Evolutionary conservation across 345 rosid genomes (phyloP).

Genomic region (Chamaenerion angustifolium): DNA sequence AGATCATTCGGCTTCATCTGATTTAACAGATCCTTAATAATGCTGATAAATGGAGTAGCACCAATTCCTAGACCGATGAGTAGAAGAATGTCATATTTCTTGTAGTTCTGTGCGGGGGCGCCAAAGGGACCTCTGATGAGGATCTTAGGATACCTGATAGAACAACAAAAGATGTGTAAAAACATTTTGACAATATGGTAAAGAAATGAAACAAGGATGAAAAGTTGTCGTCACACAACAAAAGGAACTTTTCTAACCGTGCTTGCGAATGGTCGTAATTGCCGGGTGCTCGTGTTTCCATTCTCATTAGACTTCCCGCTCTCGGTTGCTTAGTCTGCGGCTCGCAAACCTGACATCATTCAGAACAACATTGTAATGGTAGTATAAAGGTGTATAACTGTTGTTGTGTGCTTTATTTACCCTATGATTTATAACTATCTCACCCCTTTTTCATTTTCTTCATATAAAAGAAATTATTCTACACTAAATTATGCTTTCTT

Average conservation of each 20-base stretch:
- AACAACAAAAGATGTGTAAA: no score
- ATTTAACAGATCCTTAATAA: slow-evolving; percentile 69
- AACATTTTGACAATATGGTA: no score
- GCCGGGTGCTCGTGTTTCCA: slow-evolving; percentile 45
- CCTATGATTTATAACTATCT: no score
- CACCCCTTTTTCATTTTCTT: no score
- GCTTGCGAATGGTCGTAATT: slow-evolving; percentile 35
- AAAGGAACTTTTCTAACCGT: slow-evolving; percentile 11
- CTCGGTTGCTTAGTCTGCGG: slow-evolving; percentile 26
- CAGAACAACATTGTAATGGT: background rate
- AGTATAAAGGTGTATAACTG: no score
- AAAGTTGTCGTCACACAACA: no score
- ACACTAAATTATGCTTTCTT: no score
- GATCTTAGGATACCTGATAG: slow-evolving; percentile 55
- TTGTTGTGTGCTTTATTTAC: no score
- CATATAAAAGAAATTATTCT: no score
- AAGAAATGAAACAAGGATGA: no score
- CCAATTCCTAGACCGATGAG: slow-evolving; percentile 90
- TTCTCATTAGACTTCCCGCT: slow-evolving; percentile 41
- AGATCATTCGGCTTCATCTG: slow-evolving; percentile 33
- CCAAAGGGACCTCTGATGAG: slow-evolving; percentile 83
- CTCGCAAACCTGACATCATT: slow-evolving; percentile 49
- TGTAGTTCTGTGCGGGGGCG: slow-evolving; percentile 91
- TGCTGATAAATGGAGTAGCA: slow-evolving; percentile 94
- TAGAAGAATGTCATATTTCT: slow-evolving; percentile 56